Base-by-base conservation (phyloP, 306 rosid species). In the Hippophae rhamnoides region DNA sequence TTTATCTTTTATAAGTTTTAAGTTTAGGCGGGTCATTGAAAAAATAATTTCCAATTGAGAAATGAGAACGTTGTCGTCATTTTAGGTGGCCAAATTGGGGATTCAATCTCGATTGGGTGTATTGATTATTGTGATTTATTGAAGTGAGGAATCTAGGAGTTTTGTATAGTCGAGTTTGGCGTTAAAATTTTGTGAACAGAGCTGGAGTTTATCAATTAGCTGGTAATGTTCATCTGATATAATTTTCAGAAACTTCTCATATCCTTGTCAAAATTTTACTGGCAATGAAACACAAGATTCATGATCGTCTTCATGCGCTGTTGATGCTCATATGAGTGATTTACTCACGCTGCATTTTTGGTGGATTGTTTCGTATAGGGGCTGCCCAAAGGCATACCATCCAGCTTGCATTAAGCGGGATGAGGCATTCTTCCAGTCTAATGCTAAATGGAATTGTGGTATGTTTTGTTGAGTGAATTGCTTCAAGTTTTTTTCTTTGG, bases 381-480 rank as follows among this genome's bases (percentile, higher is more conserved):
- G 88, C 41, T 93, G 99, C 56, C 99, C 97, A 7, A 93, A 93
- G 82, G 99, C 99, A 1, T 93, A 93, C 68, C 99, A 93, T 67
- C 95, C 95, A 0, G 54, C 97, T 6, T 93, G 99, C 78, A 72
- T 93, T 67, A 93, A 93, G 79, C 76, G 99, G 54, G 99, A 93
- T 43, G 99, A 93, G 45, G 61, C 89, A 6, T 93, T 93, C 72
- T 93, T 93, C 67, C 84, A 73, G 57, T 89, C 97, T 13, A 89
- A 80, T 72, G 99, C 99, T 47, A 89, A 86, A 72, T 93, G 99
- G 99, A 93, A 86, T 73, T 93, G 99, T 25, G 99, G 99, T 93
- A 82, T 18, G 82, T 74, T 65, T 45, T 70, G 13, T 48, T 40
- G 3, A 25, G 9, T 52, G 57, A 10, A 43, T 67, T 8, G 8